These are phyloP conservation scores for Juncus effusus DNA, from an alignment of 176 grass and related monocot species.

Conservation along the genomic window DNA sequence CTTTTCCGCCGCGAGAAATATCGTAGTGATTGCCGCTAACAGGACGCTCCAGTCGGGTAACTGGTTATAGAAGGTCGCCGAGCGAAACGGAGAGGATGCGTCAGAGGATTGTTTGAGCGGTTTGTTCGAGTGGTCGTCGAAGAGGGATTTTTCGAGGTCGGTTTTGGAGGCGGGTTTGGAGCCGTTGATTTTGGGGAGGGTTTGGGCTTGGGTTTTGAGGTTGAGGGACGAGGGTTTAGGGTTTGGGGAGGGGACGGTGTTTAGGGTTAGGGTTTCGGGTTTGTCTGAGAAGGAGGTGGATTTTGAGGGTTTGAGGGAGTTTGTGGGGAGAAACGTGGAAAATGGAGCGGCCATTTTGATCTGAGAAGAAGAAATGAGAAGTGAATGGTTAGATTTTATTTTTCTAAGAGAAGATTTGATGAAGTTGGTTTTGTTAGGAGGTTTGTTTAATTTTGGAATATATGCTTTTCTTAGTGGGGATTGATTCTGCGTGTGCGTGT, in stretches of 20 bases:
- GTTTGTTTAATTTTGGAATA: conserved; percentile 12
- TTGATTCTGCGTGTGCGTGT: no score
- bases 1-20: conserved; percentile 94
- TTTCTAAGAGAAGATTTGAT: conserved; percentile 4
- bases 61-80: conserved; percentile 87
- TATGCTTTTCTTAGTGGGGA: background rate
- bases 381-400: conserved; percentile 3
- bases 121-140: conserved; percentile 1
- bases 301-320: conserved; percentile 43
- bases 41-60: conserved; percentile 98
- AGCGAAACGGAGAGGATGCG: conserved; percentile 25
- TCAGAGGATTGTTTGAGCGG: conserved; percentile 33
- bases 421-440: background rate
- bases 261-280: conserved; percentile 55
- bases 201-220: conserved; percentile 67
- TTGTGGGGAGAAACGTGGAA: conserved; percentile 50
- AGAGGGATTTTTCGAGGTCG: conserved; percentile 8
- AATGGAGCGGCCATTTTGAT: conserved; percentile 51
- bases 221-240: conserved; percentile 58
- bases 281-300: conserved; percentile 33
- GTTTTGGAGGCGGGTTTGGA: conserved; percentile 55
- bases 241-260: conserved; percentile 50
- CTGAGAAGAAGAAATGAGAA: conserved; percentile 18
- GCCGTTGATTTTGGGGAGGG: conserved; percentile 83
- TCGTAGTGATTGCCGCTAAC: conserved; percentile 86